These are phyloP conservation scores for Cucurbita pepo DNA, from an alignment of 306 rosid species.

Conservation along the genomic window DNA sequence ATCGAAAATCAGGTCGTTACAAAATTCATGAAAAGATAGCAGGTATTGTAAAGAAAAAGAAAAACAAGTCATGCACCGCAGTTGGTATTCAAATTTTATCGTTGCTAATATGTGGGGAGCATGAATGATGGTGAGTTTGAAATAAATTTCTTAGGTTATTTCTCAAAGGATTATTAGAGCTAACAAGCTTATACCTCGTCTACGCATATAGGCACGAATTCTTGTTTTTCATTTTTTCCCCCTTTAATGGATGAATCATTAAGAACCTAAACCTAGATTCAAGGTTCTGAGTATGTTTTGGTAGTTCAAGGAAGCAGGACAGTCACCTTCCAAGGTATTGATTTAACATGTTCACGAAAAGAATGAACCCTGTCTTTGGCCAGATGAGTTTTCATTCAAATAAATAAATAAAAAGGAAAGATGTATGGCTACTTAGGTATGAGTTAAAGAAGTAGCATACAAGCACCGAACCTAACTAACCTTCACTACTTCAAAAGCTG, in stretches of 20 bases:
- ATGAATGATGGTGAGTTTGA: neutral
- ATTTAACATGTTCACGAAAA: neutral
- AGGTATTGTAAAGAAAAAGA: neutral
- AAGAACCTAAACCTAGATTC: neutral
- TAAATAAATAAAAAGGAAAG: neutral
- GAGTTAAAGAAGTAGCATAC: neutral
- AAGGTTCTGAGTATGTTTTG: neutral
- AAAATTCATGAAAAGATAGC: neutral
- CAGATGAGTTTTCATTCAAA: neutral
- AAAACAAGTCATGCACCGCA: neutral
- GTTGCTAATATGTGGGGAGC: neutral
- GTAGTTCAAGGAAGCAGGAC: neutral
- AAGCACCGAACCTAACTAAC: neutral
- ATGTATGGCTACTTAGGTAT: neutral
- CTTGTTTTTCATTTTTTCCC: neutral
- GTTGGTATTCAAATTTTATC: neutral
- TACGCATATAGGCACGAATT: neutral
- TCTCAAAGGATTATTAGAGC: neutral
- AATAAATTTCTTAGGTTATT: neutral
- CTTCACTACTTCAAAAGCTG: neutral
- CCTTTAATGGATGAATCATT: neutral
- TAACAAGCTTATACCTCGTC: neutral
- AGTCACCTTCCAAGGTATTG: neutral
- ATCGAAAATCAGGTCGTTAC: too few relatives aligned
- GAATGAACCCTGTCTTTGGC: neutral